Base-by-base conservation (phyloP, 345 rosid genomes). In the Excoecaria cochinchinensis region DNA sequence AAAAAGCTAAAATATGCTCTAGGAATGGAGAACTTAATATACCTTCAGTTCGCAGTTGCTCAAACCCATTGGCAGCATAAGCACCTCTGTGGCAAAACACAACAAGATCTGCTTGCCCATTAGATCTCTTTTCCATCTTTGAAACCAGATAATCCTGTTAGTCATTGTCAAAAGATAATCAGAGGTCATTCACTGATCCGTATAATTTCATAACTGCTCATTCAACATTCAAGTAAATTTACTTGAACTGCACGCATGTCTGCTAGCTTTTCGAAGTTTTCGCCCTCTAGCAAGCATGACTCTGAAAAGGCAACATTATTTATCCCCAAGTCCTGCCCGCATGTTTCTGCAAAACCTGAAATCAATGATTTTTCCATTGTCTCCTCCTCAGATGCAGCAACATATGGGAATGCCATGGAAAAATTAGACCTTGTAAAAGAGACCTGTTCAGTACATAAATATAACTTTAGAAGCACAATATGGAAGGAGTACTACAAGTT, bases 381-480 rank as follows among this genome's bases (percentile, higher is more conserved):
- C 83, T 90, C 91, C 77, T 89, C 90, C 82, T 84, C 88, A n/a
- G 92, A 84, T 46, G 91, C 79, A 78, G 87, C 72, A 82, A 95
- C 87, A 69, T 88, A 95, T 16, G 98, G 99, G 80, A 93, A 95
- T 42, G 95, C 99, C 97, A 93, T 64, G 67, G 99, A 95, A 80
- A 90, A 90, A 77, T 90, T 95, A 80, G 98, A 89, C 55, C 73
- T 79, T 16, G 81, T 79, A 82, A 78, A 89, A 12, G 90, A 89
- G 66, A 40, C 89, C 98, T 95, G 90, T 75, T 42, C 67, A 77
- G n/a, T 74, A 71, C 36, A 86, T 25, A 39, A 53, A 75, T 11
- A 42, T 21, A 61, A 67, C 42, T 50, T 67, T 75, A 67, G 57
- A 16, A 55, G n/a, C 40, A 83, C 55, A 74, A 68, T 50, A 52